phyloP scores from a whole-genome alignment of 352 stramenopile species.

The Peronosclerospora sorghi region DNA sequence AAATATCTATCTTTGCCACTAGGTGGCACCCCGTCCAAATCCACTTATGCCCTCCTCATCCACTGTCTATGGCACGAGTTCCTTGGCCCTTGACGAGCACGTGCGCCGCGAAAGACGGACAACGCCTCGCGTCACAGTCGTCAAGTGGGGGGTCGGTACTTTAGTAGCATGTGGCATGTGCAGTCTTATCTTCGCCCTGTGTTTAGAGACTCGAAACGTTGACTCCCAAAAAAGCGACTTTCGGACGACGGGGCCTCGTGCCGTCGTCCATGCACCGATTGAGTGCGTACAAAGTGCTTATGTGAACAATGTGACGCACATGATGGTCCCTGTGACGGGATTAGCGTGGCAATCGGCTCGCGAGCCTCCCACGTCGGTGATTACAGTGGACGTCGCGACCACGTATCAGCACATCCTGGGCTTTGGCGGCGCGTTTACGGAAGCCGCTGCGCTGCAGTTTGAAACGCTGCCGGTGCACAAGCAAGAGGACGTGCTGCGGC shows the following conservation, averaged over 20 bases:
- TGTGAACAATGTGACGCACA: constrained; percentile 38
- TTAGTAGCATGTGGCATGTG: background rate
- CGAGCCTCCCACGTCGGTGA: constrained; percentile 16
- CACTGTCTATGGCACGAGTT: constrained; percentile 37
- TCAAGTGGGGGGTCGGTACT: constrained; percentile 22
- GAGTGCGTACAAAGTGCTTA: constrained; percentile 61
- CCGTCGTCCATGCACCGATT: constrained; percentile 27
- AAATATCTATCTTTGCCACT: constrained; percentile 19
- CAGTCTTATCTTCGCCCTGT: background rate
- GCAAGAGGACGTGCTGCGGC: constrained; percentile 72
- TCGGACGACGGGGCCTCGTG: background rate
- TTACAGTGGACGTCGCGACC: constrained; percentile 38
- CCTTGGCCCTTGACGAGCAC: constrained; percentile 18
- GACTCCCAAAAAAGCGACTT: no score
- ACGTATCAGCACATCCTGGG: constrained; percentile 74
- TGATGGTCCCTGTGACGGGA: constrained; percentile 45
- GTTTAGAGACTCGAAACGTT: background rate
- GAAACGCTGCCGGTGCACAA: constrained; percentile 55
- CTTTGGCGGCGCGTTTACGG: constrained; percentile 89
- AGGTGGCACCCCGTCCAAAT: no score
- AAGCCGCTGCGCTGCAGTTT: constrained; percentile 83
- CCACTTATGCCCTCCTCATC: background rate
- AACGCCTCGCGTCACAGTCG: constrained; percentile 4
- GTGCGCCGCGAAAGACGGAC: constrained; percentile 2
- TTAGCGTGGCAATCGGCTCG: constrained; percentile 29